These are phyloP conservation scores for Fusarium hostae DNA, from an alignment of 2,329 filamentous ascomycete species.

Conservation along the genomic window DNA sequence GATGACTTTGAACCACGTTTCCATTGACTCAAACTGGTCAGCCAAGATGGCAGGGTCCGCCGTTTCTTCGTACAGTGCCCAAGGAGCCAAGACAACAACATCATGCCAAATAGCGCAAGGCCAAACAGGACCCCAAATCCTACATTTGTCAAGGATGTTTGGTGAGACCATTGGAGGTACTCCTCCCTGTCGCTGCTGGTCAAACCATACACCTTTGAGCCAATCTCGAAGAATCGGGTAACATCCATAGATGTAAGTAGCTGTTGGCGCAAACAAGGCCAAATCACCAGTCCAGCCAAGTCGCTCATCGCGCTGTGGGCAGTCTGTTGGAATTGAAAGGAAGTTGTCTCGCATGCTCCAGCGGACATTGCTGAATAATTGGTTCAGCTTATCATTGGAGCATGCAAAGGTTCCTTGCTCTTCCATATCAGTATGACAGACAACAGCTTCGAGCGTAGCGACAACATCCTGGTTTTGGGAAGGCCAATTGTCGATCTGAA, in stretches of 20 bases:
- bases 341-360: conserved; percentile 72
- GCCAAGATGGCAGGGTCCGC: conserved; percentile 51
- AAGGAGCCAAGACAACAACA: conserved; percentile 54
- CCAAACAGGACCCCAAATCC: conserved; percentile 32
- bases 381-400: conserved; percentile 63
- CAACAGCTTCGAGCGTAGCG: conserved; percentile 45
- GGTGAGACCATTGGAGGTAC: conserved; percentile 40
- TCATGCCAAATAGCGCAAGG: conserved; percentile 57
- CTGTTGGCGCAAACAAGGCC: conserved; percentile 61
- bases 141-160: conserved; percentile 19
- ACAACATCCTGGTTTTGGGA: conserved; percentile 35
- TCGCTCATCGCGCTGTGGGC: conserved; percentile 65
- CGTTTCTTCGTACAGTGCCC: conserved; percentile 53
- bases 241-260: conserved; percentile 64
- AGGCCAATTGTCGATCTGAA: conserved; percentile 59
- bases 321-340: conserved; percentile 66
- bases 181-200: conserved; percentile 32
- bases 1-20: conserved; percentile 52
- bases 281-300: conserved; percentile 65
- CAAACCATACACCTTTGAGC: conserved; percentile 35
- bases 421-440: conserved; percentile 64
- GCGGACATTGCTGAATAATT: conserved; percentile 63
- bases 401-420: conserved; percentile 62
- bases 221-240: conserved; percentile 57
- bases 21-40: conserved; percentile 54